Conservation (phyloP, 257 asterid species). For the Solanum paucissectum region DNA sequence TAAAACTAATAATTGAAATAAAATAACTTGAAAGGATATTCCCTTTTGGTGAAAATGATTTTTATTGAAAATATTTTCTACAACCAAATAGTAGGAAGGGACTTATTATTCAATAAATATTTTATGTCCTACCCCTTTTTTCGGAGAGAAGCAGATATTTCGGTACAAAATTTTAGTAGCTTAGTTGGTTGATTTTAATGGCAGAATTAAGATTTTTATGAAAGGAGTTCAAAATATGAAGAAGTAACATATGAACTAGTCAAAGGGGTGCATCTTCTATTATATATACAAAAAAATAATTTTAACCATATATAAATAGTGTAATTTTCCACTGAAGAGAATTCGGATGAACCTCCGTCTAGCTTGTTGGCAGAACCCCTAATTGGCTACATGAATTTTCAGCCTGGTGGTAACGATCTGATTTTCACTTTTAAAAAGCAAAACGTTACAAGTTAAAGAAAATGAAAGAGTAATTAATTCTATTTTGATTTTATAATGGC, state of each 20-base stretch:
- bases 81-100: background rate
- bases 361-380: background rate
- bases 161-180: background rate
- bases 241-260: background rate
- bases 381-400: background rate
- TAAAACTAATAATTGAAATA: too few relatives aligned
- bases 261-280: background rate
- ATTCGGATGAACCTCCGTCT: background rate
- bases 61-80: background rate
- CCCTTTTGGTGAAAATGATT: background rate
- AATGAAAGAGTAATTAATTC: too few relatives aligned
- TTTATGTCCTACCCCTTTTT: background rate
- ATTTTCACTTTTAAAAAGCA: background rate
- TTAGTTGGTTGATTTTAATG: background rate
- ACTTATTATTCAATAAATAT: background rate
- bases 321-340: background rate
- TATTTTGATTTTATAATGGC: background rate
- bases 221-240: too few relatives aligned
- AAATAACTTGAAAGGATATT: background rate
- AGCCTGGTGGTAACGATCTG: too few relatives aligned
- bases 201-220: background rate
- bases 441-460: background rate
- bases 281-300: too few relatives aligned
- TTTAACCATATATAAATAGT: too few relatives aligned
- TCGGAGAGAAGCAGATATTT: background rate